phyloP scores from a whole-genome alignment of 1,284 basidiomycete species.

The Puccinia triticina region DNA sequence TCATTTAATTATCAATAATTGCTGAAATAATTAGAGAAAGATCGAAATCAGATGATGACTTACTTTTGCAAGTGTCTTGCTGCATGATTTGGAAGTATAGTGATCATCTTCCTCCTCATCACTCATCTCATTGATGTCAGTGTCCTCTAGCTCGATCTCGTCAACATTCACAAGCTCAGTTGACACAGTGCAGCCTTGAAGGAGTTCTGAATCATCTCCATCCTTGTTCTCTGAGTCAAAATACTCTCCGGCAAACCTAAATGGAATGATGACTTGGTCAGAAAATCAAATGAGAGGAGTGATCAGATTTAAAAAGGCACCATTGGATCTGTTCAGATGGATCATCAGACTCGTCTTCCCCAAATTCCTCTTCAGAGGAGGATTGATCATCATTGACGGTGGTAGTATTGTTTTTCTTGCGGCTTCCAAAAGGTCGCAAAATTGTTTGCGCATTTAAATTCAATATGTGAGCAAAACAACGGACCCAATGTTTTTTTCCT shows the following conservation, averaged over 20 bases:
- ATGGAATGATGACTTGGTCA: no score
- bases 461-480: no score
- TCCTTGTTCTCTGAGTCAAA: no score
- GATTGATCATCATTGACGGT: no score
- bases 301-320: no score
- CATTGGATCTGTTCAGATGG: slow-evolving; percentile 1
- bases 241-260: no score
- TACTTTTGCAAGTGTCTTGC: background rate
- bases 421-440: slow-evolving; percentile 6
- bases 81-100: slow-evolving; percentile 1
- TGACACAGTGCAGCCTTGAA: background rate
- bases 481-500: no score
- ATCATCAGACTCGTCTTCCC: background rate
- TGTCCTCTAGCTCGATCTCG: background rate
- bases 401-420: background rate
- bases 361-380: background rate
- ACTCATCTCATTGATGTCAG: slow-evolving; percentile 3
- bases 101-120: background rate
- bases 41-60: no score
- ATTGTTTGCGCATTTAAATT: slow-evolving; percentile 17
- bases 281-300: no score
- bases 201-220: slow-evolving; percentile 2
- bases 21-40: no score
- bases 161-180: background rate
- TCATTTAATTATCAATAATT: no score